Evolutionary conservation across 2,329 filamentous ascomycete genomes (phyloP), one percentile per base, ranked within the genome.

Genomic region (Dothiorella sarmentorum): DNA sequence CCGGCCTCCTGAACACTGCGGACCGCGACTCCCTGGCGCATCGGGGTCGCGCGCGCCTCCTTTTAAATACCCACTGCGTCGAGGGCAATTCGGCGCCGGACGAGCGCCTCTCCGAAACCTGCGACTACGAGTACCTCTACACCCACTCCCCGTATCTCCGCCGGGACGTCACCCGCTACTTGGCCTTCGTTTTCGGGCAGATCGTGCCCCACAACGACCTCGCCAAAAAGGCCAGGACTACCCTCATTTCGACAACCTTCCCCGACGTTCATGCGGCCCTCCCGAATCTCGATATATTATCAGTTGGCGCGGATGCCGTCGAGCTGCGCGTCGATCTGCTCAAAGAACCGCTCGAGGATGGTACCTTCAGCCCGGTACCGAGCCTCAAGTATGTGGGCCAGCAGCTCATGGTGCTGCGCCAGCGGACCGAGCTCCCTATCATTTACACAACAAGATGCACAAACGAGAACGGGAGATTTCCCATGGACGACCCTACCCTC

Each of bases 101-200:
- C 64, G 71, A 82, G 37, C 71, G 78, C 44, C 80, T 91, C 22
- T 90, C 86, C 15, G 77, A 83, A 24, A 73, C 82, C 59, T 92
- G 88, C 75, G 89, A 94, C 74, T 94, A 93, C 74, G 90, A 95
- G 71, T 94, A 93, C 65, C 80, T 95, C 18, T 95, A 94, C 75
- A 89, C 88, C 3, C 82, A 86, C 62, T 80, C 81, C 7, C 82
- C 87, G 1, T 90, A 89, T 70, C 85, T 87, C 62, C 84, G 90
- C 26, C 82, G 89, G 59, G 89, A 94, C 68, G 76, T 94, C 44
- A 85, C 89, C 9, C 84, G 90, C 35, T 94, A 92, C 68, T 82
- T 91, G 24, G 89, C 89, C 5, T 87, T 94, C 68, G 86, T 88
- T 5, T 77, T 94, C 24, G 90, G 90, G 9, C 90, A 94, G 74